phyloP scores from a whole-genome alignment of 306 rosid genomes.

The Morella rubra region DNA sequence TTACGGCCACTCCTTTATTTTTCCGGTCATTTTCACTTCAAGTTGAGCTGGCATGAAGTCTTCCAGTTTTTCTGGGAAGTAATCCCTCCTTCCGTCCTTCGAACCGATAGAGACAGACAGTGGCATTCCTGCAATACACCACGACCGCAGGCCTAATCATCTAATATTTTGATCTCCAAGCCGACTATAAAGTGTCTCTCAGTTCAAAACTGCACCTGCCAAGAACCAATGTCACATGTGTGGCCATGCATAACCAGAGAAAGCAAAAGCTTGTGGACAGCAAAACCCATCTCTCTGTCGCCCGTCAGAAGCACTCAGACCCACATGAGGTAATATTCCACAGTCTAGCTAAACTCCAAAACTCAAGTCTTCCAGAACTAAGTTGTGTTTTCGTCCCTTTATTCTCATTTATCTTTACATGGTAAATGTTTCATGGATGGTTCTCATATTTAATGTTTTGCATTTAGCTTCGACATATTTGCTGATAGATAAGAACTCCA shows the following conservation, averaged over 20 bases:
- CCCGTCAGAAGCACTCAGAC: background rate
- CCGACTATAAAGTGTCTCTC: background rate
- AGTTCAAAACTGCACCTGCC: background rate
- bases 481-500: background rate
- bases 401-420: background rate
- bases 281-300: background rate
- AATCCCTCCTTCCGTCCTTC: too few relatives aligned
- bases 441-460: background rate
- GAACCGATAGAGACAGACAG: background rate
- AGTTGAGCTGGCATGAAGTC: too few relatives aligned
- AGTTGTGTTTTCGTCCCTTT: background rate
- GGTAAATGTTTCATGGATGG: background rate
- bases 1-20: too few relatives aligned
- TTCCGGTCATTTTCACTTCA: too few relatives aligned
- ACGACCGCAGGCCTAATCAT: background rate
- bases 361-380: background rate
- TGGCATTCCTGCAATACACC: background rate
- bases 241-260: constrained; percentile 24
- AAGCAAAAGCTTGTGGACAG: constrained; percentile 3
- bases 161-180: background rate
- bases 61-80: too few relatives aligned
- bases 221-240: constrained; percentile 2
- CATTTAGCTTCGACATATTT: background rate
- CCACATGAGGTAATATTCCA: background rate
- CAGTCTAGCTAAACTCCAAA: background rate